These are phyloP conservation scores for Pythium chondricola DNA, from an alignment of 352 stramenopile species.

Conservation along the genomic window DNA sequence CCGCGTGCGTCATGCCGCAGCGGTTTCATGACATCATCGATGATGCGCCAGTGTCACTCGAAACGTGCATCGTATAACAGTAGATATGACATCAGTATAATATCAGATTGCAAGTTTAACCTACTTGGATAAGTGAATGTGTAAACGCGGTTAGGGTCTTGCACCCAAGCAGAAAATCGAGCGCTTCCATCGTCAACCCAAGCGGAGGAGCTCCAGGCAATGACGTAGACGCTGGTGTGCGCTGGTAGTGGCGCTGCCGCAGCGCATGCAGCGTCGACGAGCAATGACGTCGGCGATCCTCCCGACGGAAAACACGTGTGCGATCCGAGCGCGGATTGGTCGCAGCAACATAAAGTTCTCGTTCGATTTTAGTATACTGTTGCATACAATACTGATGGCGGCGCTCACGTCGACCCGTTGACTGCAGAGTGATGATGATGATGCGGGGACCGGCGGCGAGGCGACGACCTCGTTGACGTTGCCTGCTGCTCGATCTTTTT, in stretches of 20 bases:
- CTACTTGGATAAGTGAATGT: not conserved
- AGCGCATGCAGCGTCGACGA: not conserved
- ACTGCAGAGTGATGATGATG: not conserved
- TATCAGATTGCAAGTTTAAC: no score
- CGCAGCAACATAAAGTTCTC: not conserved
- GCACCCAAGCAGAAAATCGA: slow-evolving; percentile 13
- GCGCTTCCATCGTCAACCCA: not conserved
- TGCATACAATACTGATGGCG: no score
- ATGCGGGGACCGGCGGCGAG: not conserved
- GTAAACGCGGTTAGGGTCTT: slow-evolving; percentile 1
- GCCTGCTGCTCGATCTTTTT: slow-evolving; percentile 17
- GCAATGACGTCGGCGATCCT: not conserved
- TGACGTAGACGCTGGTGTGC: slow-evolving; percentile 8
- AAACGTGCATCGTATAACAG: not conserved
- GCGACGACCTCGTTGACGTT: not conserved
- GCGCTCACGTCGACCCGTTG: no score
- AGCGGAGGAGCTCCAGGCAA: slow-evolving; percentile 5
- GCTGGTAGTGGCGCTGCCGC: not conserved
- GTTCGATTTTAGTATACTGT: not conserved
- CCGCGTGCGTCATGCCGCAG: slow-evolving; percentile 5
- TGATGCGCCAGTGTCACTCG: slow-evolving; percentile 21
- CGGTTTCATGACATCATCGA: slow-evolving; percentile 20
- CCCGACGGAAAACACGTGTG: no score
- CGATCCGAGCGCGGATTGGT: no score
- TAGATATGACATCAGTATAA: no score